These are phyloP conservation scores for Tulasnella sp. DNA, from an alignment of 768 basidiomycete genomes.

Conservation along the genomic window DNA sequence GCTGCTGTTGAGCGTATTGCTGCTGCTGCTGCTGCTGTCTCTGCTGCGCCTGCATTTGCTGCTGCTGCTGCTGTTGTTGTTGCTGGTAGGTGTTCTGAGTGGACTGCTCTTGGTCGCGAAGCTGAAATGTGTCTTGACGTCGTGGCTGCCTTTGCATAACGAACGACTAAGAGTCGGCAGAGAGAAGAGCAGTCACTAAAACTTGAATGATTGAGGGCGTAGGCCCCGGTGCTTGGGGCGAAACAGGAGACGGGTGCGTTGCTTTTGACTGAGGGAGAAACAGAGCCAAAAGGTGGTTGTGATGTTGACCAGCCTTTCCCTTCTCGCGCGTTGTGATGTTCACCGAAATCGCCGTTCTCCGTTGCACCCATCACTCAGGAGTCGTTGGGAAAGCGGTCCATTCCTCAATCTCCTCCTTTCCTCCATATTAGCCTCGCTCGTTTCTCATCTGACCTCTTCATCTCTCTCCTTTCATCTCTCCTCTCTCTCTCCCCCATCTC, in stretches of 20 bases:
- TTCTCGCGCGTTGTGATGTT: background rate
- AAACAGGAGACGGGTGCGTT: background rate
- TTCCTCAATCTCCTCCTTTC: background rate
- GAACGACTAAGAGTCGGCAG: background rate
- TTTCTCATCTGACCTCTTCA: background rate
- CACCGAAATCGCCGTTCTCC: background rate
- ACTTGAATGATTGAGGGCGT: background rate
- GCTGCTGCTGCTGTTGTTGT: conserved; percentile 33
- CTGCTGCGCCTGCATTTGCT: conserved; percentile 34
- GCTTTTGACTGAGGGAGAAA: background rate
- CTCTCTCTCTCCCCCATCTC: background rate
- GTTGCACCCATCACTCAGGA: background rate
- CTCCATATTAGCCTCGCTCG: background rate
- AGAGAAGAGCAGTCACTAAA: background rate
- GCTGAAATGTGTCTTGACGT: conserved; percentile 61
- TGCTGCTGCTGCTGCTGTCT: conserved; percentile 35
- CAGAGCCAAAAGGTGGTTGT: conserved; percentile 2
- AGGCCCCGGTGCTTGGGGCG: background rate
- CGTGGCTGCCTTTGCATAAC: conserved; percentile 25
- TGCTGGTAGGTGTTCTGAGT: conserved; percentile 41
- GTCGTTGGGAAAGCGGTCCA: background rate
- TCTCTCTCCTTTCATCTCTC: background rate
- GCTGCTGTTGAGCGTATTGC: conserved; percentile 32
- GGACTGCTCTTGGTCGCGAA: conserved; percentile 50
- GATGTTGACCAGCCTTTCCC: background rate